Base-by-base conservation (phyloP, 306 rosid genomes). In the Inga leiocalycina region DNA sequence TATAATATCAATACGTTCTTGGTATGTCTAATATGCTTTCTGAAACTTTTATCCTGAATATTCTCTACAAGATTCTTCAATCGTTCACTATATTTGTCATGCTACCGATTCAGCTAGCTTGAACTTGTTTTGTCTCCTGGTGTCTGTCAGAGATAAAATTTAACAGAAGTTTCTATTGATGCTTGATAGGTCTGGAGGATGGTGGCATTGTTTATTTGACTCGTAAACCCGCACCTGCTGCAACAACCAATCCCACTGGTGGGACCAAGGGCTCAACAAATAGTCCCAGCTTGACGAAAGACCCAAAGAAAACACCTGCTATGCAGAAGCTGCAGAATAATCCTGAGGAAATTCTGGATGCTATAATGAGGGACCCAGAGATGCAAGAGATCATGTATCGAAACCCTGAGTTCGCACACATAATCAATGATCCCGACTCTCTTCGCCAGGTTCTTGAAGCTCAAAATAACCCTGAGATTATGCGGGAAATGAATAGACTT, bases 401-500 rank as follows among this genome's bases (percentile, higher is more conserved):
- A 10, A 92, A 94, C 84, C 97, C 98, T 43, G 97, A 94, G 88
- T 87, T 94, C 48, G 93, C 91, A 11, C 97, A 94, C 61, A 84
- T 92, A 75, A 94, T 94, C 27, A 94, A 94, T 81, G 98, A 94
- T 92, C 98, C 98, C 51, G 84, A 86, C 76, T 91, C 91, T 48
- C 93, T 94, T 39, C 93, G 92, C 59, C 97, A 91, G 86, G 91
- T 95, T 56, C 92, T 94, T 57, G 98, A 94, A 86, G 97, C 95
- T 61, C 89, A 97, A 69, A 91, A 95, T 81, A 94, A 94, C 80
- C 97, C 98, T 37, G 98, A 32, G 34, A 32, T 32, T 3, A 2
- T 32, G 34, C 34, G 34, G 34, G 34, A 32, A 32, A 32, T 32
- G 34, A 32, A 0, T 3, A 32, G 34, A 32, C 2, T 32, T 32